A percentile compares a stretch with the other conserved stretches of the same genome.
Evolutionary conservation across 345 rosid species (phyloP).

Genomic region (Erodium maritimum): DNA sequence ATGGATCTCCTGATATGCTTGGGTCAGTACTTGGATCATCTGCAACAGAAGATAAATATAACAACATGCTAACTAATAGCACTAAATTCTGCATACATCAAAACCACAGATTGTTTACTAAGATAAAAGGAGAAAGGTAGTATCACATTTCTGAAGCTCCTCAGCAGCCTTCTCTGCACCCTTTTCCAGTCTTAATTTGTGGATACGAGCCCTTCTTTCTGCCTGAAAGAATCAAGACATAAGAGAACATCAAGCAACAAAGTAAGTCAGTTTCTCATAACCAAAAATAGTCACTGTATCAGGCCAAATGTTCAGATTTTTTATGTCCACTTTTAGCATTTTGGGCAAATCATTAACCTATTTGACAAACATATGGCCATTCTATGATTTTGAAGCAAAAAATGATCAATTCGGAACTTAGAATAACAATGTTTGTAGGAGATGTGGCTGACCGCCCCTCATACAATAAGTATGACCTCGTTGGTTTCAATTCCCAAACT

Average conservation of each 20-base stretch:
- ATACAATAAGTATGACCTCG: too few relatives aligned
- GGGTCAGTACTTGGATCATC: slow-evolving; percentile 82
- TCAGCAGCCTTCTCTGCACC: slow-evolving; percentile 81
- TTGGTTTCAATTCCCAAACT: too few relatives aligned
- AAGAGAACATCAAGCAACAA: not conserved
- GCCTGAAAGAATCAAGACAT: slow-evolving; percentile 21
- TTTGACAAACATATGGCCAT: not conserved
- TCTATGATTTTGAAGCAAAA: not conserved
- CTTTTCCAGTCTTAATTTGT: slow-evolving; percentile 60
- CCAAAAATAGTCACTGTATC: not conserved
- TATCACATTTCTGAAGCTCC: slow-evolving; percentile 58
- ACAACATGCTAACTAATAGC: not conserved
- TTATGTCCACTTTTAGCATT: too few relatives aligned
- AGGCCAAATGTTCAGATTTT: not conserved
- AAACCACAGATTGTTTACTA: not conserved
- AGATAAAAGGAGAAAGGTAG: slow-evolving; percentile 10
- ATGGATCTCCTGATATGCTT: slow-evolving; percentile 87
- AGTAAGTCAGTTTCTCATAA: not conserved
- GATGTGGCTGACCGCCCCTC: too few relatives aligned
- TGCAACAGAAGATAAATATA: slow-evolving; percentile 18
- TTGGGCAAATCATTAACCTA: not conserved
- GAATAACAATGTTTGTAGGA: too few relatives aligned
- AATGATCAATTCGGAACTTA: too few relatives aligned
- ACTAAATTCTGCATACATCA: not conserved
- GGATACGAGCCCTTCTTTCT: slow-evolving; percentile 72